Base-by-base conservation (phyloP, 495 filamentous ascomycete species). In the Lasiosphaeris hirsuta region DNA sequence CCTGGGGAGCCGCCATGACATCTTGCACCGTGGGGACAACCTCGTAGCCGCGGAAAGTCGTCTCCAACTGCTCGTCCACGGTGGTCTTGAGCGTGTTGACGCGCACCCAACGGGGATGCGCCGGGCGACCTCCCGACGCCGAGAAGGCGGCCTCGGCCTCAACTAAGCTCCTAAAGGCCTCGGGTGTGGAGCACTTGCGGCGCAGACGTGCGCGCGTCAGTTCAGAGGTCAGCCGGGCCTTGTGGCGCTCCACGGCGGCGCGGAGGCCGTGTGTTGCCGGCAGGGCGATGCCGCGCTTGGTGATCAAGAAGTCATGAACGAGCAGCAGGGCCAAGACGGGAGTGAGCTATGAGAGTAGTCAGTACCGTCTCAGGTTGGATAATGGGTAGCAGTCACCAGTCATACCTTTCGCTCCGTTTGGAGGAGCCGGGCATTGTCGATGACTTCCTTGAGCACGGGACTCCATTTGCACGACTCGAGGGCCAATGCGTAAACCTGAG, bases 381-480 rank as follows among this genome's bases (percentile, higher is more conserved):
- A 4, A 4, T 1, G 7, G 39, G 10, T n/a, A 10, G 18, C n/a
- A 34, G 36, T 9, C 35, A 18, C 40, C 17, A 46, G 17, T 11
- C 40, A 54, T 71, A 96, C 92, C 84, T 96, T 96, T 45, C 82
- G 87, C 73, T 98, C 94, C 0, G 84, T 59, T 9, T 77, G 75
- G 11, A 95, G 73, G 5, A 96, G 73, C 18, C 83, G 84, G 3
- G 90, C 79, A 36, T 78, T 81, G 50, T 93, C 90, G 66, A 98
- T 84, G 3, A 97, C 86, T 56, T 95, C 90, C 50, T 90, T 89
- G 11, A 98, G 74, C 3, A 96, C 77, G 17, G 79, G 67, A 58
- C 90, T 90, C 90, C 95, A 96, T 86, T 96, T 96, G 43, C 88
- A 82, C 1, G 90, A 85, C 67, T 97, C 92, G 34, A 84, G 82